These are phyloP conservation scores for Bacidia rubella DNA, from an alignment of 495 filamentous ascomycete species.

Conservation along the genomic window DNA sequence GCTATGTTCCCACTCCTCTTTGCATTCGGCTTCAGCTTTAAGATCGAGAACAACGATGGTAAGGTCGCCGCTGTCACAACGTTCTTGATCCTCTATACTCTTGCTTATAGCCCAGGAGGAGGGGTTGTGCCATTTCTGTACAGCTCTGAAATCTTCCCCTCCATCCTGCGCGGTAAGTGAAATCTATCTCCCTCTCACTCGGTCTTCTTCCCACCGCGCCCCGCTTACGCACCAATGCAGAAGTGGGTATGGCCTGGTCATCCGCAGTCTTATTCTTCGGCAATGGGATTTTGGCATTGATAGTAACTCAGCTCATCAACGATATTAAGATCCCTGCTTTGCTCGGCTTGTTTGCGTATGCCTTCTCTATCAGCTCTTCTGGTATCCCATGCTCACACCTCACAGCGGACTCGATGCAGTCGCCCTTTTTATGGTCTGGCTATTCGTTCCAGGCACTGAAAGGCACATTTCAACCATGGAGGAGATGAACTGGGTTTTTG, in stretches of 20 bases:
- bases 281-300: slow-evolving; percentile 13
- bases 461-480: slow-evolving; percentile 10
- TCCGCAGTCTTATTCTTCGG: slow-evolving; percentile 14
- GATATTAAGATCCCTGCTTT: slow-evolving; percentile 5
- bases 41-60: background rate
- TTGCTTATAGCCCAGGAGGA: slow-evolving; percentile 10
- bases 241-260: slow-evolving; percentile 17
- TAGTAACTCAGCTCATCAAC: slow-evolving; percentile 11
- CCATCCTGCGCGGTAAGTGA: slow-evolving; percentile 5
- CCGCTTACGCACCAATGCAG: background rate
- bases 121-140: slow-evolving; percentile 8
- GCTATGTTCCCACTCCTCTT: slow-evolving; percentile 18
- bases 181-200: no score
- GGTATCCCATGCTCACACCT: background rate
- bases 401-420: slow-evolving; percentile 11
- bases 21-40: slow-evolving; percentile 15
- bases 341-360: slow-evolving; percentile 15
- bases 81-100: slow-evolving; percentile 6
- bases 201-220: no score
- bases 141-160: slow-evolving; percentile 9
- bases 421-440: slow-evolving; percentile 15
- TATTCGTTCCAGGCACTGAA: slow-evolving; percentile 16
- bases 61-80: background rate
- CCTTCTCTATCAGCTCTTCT: no score
- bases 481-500: slow-evolving; percentile 20